Evolutionary conservation across 768 basidiomycete genomes (phyloP), one percentile per base, ranked within the genome.

Genomic region (Boletus coccyginus): DNA sequence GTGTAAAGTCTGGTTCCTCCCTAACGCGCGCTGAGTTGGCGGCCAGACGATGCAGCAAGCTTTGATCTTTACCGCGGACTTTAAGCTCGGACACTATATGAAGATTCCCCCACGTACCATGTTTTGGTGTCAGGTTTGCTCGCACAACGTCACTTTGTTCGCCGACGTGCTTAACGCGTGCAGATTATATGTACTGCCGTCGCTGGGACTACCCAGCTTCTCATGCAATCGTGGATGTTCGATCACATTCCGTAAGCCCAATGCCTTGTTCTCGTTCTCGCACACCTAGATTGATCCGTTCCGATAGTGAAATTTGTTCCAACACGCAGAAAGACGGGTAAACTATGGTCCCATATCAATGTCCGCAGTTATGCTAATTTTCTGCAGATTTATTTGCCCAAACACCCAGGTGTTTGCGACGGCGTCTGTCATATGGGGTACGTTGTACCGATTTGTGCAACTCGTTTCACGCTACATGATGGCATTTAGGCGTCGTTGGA

Each of bases 191-290:
- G 87, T 10, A 80, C 87, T 1, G 61, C 86, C 44, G 70, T 92
- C 40, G 86, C 87, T 27, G 86, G 87, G 57, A 89, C 87, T 14
- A 79, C 83, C 0, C 88, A 90, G 62, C 82, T 92, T 47, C 82
- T 84, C 43, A 88, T 93, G 1, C 90, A 92, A 62, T 70, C 78
- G 0, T 93, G 82, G 84, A 86, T 86, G 84, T 87, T 87, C 57
- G 62, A 70, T 1, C 69, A 83, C 65, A 81, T 87, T 35, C 72
- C 76, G 84, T 85, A 67, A 63, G 82, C 46, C 10, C 27, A 27
- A 17, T 21, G 1, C 3, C 1, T n/a, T 35, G 5, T 45, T 3
- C 29, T 16, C 8, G 13, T 27, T 27, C 27, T 27, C 27, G 27
- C 19, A 43, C 6, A 17, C 14, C 38, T 48, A 7, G 32, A 46